Evolutionary conservation across 2,329 filamentous ascomycete genomes (phyloP).

Genomic region (Venturia carpophila): DNA sequence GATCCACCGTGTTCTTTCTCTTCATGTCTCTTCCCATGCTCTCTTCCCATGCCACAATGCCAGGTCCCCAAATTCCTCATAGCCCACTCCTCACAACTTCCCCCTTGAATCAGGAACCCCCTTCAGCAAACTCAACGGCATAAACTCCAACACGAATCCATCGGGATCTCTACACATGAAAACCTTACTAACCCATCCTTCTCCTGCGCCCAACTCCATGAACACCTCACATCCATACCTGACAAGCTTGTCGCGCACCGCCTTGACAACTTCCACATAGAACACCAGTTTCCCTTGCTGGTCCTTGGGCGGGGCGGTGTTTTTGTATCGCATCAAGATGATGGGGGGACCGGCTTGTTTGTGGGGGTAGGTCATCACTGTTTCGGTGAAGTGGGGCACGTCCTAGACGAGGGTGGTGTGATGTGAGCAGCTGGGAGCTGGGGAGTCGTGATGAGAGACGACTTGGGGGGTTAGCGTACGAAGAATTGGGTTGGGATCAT

Average conservation of each 20-base stretch:
- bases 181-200: slow-evolving; percentile 11
- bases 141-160: slow-evolving; percentile 8
- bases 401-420: not conserved
- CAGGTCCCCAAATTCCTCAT: no score
- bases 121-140: slow-evolving; percentile 12
- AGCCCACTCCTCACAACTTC: not conserved
- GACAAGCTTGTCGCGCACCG: not conserved
- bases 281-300: slow-evolving; percentile 10
- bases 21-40: no score
- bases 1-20: no score
- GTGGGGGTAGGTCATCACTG: not conserved
- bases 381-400: slow-evolving; percentile 11
- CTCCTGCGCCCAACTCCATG: not conserved
- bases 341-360: slow-evolving; percentile 9
- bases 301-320: slow-evolving; percentile 1
- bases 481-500: slow-evolving; percentile 13
- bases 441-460: not conserved
- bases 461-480: not conserved
- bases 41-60: no score
- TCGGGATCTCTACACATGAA: slow-evolving; percentile 1
- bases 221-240: not conserved
- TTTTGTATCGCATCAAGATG: slow-evolving; percentile 12
- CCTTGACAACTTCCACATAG: slow-evolving; percentile 13
- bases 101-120: not conserved
- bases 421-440: not conserved